Base-by-base conservation (phyloP, 148 eudicot genomes). In the Fagopyrum esculentum region DNA sequence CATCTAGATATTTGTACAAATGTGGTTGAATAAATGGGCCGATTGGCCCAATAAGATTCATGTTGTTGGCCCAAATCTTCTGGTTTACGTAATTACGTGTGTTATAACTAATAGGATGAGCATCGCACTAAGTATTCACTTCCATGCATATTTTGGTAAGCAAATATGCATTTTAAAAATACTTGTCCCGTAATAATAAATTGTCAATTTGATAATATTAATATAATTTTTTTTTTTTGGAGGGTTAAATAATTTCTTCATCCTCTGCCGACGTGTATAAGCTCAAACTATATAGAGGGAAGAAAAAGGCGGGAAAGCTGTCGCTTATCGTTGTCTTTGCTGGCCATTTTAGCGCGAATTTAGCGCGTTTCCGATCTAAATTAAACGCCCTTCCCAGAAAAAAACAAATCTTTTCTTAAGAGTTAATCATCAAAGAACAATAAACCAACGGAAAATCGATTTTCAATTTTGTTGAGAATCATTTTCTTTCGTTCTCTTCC, bases 381-480 rank as follows among this genome's bases (percentile, higher is more conserved):
- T 2, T 16, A 55, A 55, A 55, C 60, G 16, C 8, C 60, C 60
- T 35, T 35, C 40, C 22, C 60, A 12, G 55, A 35, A 35, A 35
- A 2, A 35, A 35, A 35, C 3, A 22, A 22, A 35, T 35, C 40
- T 52, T 13, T 52, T 15, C 17, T 1, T 29, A 5, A 35, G 40
- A 35, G 6, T 61, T 29, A 10, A 9, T 10, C 9, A 61, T 10
- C 40, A 26, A 61, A 10, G 15, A 29, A 26, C 5, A 40, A 26
- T 43, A 29, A 29, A 61, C 68, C 40, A 35, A 8, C 68, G 68
- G 68, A 61, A 61, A 61, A 61, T 61, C 68, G 68, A 61, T 61
- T 61, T 61, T 61, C 68, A 61, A 29, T 8, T 8, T 61, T 29
- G 4, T 61, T 61, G 68, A 61, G 68, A 61, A 61, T 61, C 68